These are phyloP conservation scores for Schrenkiella parvula DNA, from an alignment of 345 rosid species.

Conservation along the genomic window DNA sequence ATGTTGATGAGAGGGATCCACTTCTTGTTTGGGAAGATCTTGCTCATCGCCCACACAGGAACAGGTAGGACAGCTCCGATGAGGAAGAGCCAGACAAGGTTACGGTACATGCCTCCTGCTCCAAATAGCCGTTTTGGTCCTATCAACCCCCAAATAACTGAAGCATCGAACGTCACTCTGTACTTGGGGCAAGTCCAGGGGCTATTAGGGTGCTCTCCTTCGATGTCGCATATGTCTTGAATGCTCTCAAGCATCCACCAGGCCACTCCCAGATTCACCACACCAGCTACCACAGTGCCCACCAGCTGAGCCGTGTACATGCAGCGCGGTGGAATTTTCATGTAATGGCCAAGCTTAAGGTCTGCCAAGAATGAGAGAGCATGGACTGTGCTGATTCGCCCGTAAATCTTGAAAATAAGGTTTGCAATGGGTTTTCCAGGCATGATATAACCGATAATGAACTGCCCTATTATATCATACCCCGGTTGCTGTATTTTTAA, in stretches of 20 bases:
- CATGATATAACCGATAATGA: slow-evolving; percentile 81
- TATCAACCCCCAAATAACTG: slow-evolving; percentile 96
- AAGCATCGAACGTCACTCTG: slow-evolving; percentile 92
- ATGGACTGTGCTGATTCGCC: slow-evolving; percentile 89
- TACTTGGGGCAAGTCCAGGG: slow-evolving; percentile 99
- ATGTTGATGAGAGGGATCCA: slow-evolving; percentile 96
- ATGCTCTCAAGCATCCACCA: slow-evolving; percentile 99
- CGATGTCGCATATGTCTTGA: slow-evolving; percentile 80
- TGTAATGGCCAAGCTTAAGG: slow-evolving; percentile 98
- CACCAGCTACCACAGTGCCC: slow-evolving; percentile 78
- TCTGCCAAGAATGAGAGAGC: slow-evolving; percentile 97
- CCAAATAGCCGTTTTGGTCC: slow-evolving; percentile 89
- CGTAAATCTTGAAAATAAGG: slow-evolving; percentile 92
- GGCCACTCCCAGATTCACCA: slow-evolving; percentile 85
- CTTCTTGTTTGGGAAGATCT: slow-evolving; percentile 81
- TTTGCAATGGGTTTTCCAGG: slow-evolving; percentile 97
- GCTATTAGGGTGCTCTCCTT: slow-evolving; percentile 68
- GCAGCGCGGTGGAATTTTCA: slow-evolving; percentile 98
- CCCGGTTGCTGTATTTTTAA: slow-evolving; percentile 85
- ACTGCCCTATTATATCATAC: slow-evolving; percentile 96
- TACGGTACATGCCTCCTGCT: slow-evolving; percentile 86
- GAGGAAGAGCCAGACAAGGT: slow-evolving; percentile 93
- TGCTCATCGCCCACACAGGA: slow-evolving; percentile 84
- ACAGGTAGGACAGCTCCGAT: slow-evolving; percentile 91
- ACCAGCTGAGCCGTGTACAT: slow-evolving; percentile 97